Percentiles rank a stretch among this genome's conserved stretches.
phyloP scores from a whole-genome alignment of 2,329 filamentous ascomycete species.

The Nemania sp. region DNA sequence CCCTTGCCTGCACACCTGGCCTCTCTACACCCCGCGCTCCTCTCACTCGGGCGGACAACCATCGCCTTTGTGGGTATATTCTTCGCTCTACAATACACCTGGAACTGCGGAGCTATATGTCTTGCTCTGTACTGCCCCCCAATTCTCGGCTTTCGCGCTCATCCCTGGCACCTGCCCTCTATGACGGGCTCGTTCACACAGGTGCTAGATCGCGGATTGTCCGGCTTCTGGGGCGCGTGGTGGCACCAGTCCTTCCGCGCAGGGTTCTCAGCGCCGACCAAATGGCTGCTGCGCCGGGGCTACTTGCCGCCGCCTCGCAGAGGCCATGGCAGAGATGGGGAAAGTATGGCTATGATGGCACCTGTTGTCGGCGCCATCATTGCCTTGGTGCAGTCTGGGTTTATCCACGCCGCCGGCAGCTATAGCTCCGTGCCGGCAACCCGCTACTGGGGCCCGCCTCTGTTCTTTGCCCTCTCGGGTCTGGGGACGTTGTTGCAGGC shows the following conservation, averaged over 20 bases:
- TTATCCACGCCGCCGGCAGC: conserved; percentile 79
- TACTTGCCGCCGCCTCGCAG: conserved; percentile 67
- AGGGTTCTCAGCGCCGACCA: conserved; percentile 64
- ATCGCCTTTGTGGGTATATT: conserved; percentile 69
- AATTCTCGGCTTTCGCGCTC: conserved; percentile 63
- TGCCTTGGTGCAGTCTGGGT: conserved; percentile 75
- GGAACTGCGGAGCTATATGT: conserved; percentile 69
- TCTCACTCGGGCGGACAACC: conserved; percentile 67
- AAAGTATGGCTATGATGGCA: conserved; percentile 53
- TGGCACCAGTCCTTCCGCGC: conserved; percentile 91
- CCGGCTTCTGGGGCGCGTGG: conserved; percentile 85
- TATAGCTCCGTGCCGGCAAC: conserved; percentile 70
- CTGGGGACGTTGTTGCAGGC: conserved; percentile 73
- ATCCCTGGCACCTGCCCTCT: conserved; percentile 66
- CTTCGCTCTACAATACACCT: conserved; percentile 70
- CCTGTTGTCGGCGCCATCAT: conserved; percentile 55
- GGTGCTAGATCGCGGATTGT: conserved; percentile 76
- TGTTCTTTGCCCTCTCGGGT: conserved; percentile 80
- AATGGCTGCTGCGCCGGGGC: conserved; percentile 31
- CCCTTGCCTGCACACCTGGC: conserved; percentile 59
- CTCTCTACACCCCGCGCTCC: conserved; percentile 57
- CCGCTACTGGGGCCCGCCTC: conserved; percentile 64
- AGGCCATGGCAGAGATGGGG: conserved; percentile 57
- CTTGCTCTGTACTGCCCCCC: conserved; percentile 63
- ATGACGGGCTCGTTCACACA: conserved; percentile 66